Percentiles rank a stretch among this genome's conserved stretches.
These are phyloP conservation scores for Suillus discolor DNA, from an alignment of 768 basidiomycete genomes.

Conservation along the genomic window DNA sequence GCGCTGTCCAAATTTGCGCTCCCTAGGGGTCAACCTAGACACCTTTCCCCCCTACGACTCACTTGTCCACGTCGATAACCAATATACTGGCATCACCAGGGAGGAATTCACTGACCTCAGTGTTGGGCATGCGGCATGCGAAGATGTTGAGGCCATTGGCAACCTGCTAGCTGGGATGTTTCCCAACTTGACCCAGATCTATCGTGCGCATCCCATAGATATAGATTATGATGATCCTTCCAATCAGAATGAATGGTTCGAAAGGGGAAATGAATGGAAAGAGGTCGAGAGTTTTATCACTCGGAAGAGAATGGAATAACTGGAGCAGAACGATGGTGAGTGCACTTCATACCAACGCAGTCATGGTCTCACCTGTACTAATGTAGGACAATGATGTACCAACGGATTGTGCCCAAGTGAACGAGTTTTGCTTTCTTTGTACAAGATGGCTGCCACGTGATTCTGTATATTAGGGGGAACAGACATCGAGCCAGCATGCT, in stretches of 20 bases:
- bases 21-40: slow-evolving; percentile 1
- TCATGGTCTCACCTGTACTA: not conserved
- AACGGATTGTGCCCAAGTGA: not conserved
- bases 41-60: not conserved
- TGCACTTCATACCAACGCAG: not conserved
- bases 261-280: not conserved
- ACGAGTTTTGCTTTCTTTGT: not conserved
- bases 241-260: not conserved
- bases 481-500: not conserved
- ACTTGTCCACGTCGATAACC: not conserved
- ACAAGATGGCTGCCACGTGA: not conserved
- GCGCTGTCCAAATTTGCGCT: not conserved
- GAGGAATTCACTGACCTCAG: not conserved
- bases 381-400: not conserved
- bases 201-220: not conserved
- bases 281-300: not conserved
- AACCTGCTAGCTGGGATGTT: not conserved
- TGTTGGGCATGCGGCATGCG: not conserved
- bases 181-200: not conserved
- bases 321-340: not conserved
- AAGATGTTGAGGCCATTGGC: not conserved
- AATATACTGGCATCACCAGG: too few relatives aligned
- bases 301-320: not conserved
- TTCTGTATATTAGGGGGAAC: not conserved
- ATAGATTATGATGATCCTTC: not conserved